Evolutionary conservation across 176 grass and related monocot species (phyloP), one percentile per base, ranked within the genome.

Genomic region (Olyra latifolia): DNA sequence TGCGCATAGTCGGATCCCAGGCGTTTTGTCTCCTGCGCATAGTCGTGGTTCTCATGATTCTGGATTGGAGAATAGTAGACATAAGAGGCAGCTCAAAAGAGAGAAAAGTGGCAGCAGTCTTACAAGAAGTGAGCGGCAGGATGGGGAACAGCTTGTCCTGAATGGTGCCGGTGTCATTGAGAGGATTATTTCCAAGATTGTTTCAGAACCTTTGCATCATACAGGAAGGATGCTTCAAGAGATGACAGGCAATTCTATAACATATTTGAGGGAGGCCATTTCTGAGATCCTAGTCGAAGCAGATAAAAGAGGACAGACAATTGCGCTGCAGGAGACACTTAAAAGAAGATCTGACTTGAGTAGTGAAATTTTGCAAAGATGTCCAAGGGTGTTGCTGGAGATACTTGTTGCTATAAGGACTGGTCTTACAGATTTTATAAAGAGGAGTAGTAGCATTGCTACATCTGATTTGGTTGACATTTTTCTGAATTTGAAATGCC

Each of bases 191-290:
- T 94, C 77, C 45, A 98, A 95, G 83, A 89, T 98, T 74, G 80
- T 95, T 17, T 82, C 88, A 75, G 92, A 98, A 74, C 96, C 92
- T 75, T 82, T 98, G 64, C 88, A 93, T 87, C 82, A 86, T 60
- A 89, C 84, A 44, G 90, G 81, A 80, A 92, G 92, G 80, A 95
- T 98, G 92, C 92, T 98, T 95, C 92, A 93, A 75, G 92, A 95
- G 81, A 98, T 98, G 96, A 93, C 92, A 39, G 88, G 87, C 29
- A 91, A 79, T 81, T 98, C 96, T 75, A 80, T 93, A 80, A 79
- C 81, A 69, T 98, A 91, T 80, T 70, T 98, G 76, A 98, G 85
- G 86, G 84, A 98, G 72, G 85, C 92, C 24, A 95, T 98, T 80
- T 91, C 81, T 91, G 96, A 98, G 23, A 91, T 95, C 77, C 80